Conservation (phyloP, 331 rosid species). For the Stylosanthes scabra region DNA sequence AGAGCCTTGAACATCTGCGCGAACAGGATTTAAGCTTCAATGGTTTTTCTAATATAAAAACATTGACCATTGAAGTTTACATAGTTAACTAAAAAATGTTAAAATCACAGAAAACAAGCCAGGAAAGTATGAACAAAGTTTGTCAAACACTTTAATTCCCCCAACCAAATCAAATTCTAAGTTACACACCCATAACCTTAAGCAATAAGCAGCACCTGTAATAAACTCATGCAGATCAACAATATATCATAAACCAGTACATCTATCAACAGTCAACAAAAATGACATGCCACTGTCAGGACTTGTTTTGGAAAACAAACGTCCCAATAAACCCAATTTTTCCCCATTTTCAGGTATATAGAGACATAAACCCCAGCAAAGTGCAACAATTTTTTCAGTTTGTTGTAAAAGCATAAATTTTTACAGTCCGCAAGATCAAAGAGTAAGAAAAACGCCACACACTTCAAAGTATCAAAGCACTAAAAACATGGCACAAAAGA, state of each 20-base stretch:
- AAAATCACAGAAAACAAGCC: neutral
- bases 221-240: neutral
- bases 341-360: neutral
- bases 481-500: neutral
- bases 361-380: neutral
- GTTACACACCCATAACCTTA: neutral
- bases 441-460: neutral
- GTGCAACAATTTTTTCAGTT: neutral
- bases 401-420: neutral
- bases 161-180: too few relatives aligned
- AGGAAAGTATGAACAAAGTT: too few relatives aligned
- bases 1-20: conserved; percentile 74
- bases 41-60: neutral
- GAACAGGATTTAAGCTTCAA: conserved; percentile 28
- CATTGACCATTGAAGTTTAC: neutral
- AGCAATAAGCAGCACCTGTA: neutral
- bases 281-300: neutral
- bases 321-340: neutral
- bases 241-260: neutral
- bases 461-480: neutral
- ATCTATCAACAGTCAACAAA: neutral
- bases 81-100: neutral
- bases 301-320: neutral
- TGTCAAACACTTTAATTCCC: too few relatives aligned
- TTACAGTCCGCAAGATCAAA: neutral